These are phyloP conservation scores for Ophiostoma triangulosporum DNA, from an alignment of 2,329 filamentous ascomycete species.

Conservation along the genomic window DNA sequence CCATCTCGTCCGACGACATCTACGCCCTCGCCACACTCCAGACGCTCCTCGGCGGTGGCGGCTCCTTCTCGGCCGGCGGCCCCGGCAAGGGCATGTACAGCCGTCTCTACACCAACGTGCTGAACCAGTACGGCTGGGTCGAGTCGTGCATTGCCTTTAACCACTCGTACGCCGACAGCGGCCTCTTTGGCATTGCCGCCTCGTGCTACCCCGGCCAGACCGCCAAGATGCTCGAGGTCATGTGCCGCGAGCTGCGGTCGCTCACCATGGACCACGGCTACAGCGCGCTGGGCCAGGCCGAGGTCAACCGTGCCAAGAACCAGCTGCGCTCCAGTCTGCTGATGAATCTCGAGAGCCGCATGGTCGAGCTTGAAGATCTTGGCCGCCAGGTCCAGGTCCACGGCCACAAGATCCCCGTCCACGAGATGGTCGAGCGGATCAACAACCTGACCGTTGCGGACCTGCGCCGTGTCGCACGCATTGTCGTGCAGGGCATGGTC, in stretches of 20 bases:
- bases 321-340: slow-evolving; percentile 79
- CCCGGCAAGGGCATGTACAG: slow-evolving; percentile 99
- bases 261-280: slow-evolving; percentile 67
- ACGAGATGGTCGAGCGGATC: slow-evolving; percentile 85
- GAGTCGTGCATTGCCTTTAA: slow-evolving; percentile 95
- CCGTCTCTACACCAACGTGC: slow-evolving; percentile 88
- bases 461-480: slow-evolving; percentile 63
- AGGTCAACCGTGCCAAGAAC: slow-evolving; percentile 92
- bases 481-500: slow-evolving; percentile 66
- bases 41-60: slow-evolving; percentile 87
- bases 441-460: slow-evolving; percentile 69
- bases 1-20: slow-evolving; percentile 82
- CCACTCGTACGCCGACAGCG: slow-evolving; percentile 91
- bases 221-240: slow-evolving; percentile 78
- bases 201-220: slow-evolving; percentile 71
- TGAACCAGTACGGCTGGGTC: slow-evolving; percentile 96
- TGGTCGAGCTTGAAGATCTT: slow-evolving; percentile 95
- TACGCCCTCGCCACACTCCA: slow-evolving; percentile 93
- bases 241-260: slow-evolving; percentile 76
- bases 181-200: slow-evolving; percentile 85
- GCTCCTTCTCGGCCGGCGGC: slow-evolving; percentile 90
- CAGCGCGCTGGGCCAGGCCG: slow-evolving; percentile 53
- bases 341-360: slow-evolving; percentile 94
- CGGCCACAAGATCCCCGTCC: slow-evolving; percentile 77
- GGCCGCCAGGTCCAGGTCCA: slow-evolving; percentile 95